Evolutionary conservation across 2,329 filamentous ascomycete genomes (phyloP), one percentile per base, ranked within the genome.

Genomic region (Diaporthe ilicicola): DNA sequence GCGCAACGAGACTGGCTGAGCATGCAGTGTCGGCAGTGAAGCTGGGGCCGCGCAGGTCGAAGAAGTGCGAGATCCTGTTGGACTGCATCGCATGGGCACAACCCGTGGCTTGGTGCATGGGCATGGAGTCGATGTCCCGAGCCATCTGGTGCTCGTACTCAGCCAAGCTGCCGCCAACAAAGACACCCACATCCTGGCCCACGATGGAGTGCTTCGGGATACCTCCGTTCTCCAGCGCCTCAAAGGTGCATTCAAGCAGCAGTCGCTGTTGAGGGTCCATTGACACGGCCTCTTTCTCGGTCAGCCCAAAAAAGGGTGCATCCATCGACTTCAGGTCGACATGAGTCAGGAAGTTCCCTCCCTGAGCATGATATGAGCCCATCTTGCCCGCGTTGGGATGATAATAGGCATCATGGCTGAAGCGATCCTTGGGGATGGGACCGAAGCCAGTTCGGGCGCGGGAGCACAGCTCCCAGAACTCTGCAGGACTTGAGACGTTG

Each of bases 201-300:
- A 85, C 80, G 46, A 87, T 81, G 9, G 77, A 74, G 34, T 86
- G 83, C 74, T 84, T 85, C 9, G 85, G 81, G 22, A 87, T 80
- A 10, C 86, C 86, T 1, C 85, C 86, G 69, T 84, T 86, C 74
- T 89, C 87, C 12, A 89, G 78, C 0, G 86, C 85, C 75, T 89
- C 87, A 71, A 86, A 89, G 0, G 85, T 84, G 71, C 84, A 86
- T 75, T 89, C 86, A 1, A 88, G 79, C 9, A 87, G 79, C 24
- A 87, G 78, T 1, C 87, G 81, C 70, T 88, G 86, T 72, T 88
- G 86, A 0, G 87, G 87, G 61, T 89, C 87, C 84, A 88, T 86
- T 0, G 85, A 84, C 15, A 80, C 80, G 34, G 84, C 86, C 76
- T 88, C 85, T 72, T 85, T 84, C 72, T 84, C 81, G 0, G 85